Evolutionary conservation across 257 asterid species (phyloP).

Genomic region (Verbascum thapsus): DNA sequence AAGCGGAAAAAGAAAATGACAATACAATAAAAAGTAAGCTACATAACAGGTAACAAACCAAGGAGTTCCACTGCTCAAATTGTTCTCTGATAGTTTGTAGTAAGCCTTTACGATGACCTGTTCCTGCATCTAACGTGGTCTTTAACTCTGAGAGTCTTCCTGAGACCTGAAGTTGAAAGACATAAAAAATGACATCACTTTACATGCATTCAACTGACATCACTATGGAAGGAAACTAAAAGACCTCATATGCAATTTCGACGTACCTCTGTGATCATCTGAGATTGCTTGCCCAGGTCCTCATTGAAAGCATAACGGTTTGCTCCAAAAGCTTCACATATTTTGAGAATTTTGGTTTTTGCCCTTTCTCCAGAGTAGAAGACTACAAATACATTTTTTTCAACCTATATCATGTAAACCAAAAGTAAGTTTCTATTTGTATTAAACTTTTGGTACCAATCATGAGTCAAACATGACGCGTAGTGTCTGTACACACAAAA

Average conservation of each 20-base stretch:
- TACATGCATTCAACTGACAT: not conserved
- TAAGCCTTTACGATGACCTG: conserved; percentile 79
- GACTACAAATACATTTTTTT: conserved; percentile 81
- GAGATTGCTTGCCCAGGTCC: conserved; percentile 78
- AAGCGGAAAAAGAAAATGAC: conserved; percentile 7
- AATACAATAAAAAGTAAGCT: not conserved
- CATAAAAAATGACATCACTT: not conserved
- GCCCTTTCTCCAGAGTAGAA: conserved; percentile 99
- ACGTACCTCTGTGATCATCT: conserved; percentile 74
- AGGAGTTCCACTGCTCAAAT: conserved; percentile 81
- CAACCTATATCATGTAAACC: conserved; percentile 59
- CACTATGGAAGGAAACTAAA: not conserved
- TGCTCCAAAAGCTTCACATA: conserved; percentile 99
- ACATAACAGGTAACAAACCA: conserved; percentile 59
- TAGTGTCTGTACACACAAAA: not conserved
- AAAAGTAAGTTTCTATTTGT: conserved; percentile 18
- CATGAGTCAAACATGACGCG: conserved; percentile 13
- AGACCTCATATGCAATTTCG: no score
- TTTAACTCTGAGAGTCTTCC: conserved; percentile 83
- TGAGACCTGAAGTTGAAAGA: conserved; percentile 64
- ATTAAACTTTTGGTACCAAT: conserved; percentile 11
- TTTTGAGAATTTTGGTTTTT: conserved; percentile 82
- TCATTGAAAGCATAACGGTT: conserved; percentile 83
- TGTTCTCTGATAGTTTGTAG: conserved; percentile 78
- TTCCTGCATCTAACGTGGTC: conserved; percentile 92